Evolutionary conservation across 2,329 filamentous ascomycete species (phyloP).

Genomic region (Xylariaceae sp.): DNA sequence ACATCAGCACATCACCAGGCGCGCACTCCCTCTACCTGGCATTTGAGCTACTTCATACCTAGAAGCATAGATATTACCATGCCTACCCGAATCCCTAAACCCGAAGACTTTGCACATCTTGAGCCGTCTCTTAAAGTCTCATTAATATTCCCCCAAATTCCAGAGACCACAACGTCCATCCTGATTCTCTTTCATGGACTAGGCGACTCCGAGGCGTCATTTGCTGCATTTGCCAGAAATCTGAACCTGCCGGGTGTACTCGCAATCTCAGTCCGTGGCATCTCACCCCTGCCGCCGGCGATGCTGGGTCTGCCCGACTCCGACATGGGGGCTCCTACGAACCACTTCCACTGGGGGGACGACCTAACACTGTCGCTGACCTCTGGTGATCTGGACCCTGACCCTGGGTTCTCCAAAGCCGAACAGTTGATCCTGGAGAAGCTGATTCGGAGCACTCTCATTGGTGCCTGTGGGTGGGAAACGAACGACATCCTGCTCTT

Average conservation of each 20-base stretch:
- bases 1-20: too few species aligned
- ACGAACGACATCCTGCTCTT: conserved; percentile 58
- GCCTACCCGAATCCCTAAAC: conserved; percentile 46
- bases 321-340: conserved; percentile 23
- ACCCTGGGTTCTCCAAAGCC: conserved; percentile 57
- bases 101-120: conserved; percentile 47
- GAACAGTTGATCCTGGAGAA: conserved; percentile 44
- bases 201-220: conserved; percentile 68
- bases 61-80: conserved; percentile 36
- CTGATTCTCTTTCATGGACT: conserved; percentile 81
- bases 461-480: conserved; percentile 57
- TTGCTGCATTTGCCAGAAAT: conserved; percentile 63
- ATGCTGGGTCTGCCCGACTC: conserved; percentile 47
- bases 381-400: conserved; percentile 54
- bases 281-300: conserved; percentile 63
- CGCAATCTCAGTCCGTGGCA: conserved; percentile 69
- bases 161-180: conserved; percentile 65
- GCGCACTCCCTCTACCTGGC: too few species aligned
- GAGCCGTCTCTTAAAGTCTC: conserved; percentile 40
- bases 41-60: background rate
- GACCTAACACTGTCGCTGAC: conserved; percentile 52
- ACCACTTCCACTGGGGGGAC: conserved; percentile 63
- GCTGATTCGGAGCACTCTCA: conserved; percentile 49
- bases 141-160: conserved; percentile 48
- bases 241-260: conserved; percentile 73